These are phyloP conservation scores for Pythium phragmitis DNA, from an alignment of 352 stramenopile genomes.

Conservation along the genomic window DNA sequence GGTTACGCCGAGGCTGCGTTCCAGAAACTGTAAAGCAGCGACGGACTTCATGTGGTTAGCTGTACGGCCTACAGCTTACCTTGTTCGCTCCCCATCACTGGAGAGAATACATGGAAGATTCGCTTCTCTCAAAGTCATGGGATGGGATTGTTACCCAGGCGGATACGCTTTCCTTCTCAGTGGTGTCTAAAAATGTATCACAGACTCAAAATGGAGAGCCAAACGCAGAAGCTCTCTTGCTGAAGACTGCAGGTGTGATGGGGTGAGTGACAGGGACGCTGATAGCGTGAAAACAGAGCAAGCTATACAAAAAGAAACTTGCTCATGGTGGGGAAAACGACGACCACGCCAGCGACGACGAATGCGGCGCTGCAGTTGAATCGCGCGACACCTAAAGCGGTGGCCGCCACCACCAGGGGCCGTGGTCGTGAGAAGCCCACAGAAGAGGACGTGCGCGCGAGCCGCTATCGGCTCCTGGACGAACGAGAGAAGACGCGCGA, in stretches of 20 bases:
- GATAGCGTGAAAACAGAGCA: background rate
- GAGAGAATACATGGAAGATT: too few relatives aligned
- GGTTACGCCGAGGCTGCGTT: constrained; percentile 22
- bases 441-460: constrained; percentile 20
- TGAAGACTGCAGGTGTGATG: background rate
- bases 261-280: background rate
- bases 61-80: background rate
- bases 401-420: background rate
- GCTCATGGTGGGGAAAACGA: constrained; percentile 1
- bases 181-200: background rate
- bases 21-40: constrained; percentile 7
- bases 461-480: constrained; percentile 46
- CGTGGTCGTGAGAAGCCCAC: background rate
- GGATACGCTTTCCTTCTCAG: background rate
- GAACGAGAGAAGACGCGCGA: constrained; percentile 38
- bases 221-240: background rate
- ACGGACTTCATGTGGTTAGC: background rate
- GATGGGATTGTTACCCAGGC: too few relatives aligned
- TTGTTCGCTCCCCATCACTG: too few relatives aligned
- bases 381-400: constrained; percentile 21
- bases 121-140: too few relatives aligned
- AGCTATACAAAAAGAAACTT: background rate
- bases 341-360: constrained; percentile 11
- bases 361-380: constrained; percentile 18
- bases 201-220: background rate